phyloP scores from a whole-genome alignment of 768 basidiomycete species.

The Suillus brevipes region DNA sequence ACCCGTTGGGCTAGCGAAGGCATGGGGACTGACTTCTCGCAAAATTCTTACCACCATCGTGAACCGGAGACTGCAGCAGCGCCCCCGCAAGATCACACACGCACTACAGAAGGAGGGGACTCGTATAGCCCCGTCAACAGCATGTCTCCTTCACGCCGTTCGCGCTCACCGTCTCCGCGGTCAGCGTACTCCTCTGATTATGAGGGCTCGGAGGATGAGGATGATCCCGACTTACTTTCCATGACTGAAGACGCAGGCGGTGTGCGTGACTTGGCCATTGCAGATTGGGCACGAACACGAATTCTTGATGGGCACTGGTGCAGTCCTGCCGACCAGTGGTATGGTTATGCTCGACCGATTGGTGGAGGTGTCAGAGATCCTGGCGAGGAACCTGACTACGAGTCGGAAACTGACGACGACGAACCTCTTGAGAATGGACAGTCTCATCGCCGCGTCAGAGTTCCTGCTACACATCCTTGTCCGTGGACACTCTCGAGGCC shows the following conservation, averaged over 20 bases:
- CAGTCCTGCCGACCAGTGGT: conserved; percentile 73
- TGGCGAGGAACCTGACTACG: conserved; percentile 27
- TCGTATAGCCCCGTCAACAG: conserved; percentile 22
- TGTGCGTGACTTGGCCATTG: conserved; percentile 56
- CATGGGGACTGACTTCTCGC: conserved; percentile 33
- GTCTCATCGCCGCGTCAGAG: conserved; percentile 20
- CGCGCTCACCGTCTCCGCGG: conserved; percentile 32
- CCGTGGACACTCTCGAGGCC: conserved; percentile 53
- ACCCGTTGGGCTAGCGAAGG: conserved; percentile 42
- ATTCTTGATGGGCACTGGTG: conserved; percentile 79
- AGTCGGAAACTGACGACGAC: conserved; percentile 28
- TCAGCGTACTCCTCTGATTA: conserved; percentile 34
- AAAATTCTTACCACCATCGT: conserved; percentile 17
- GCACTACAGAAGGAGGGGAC: conserved; percentile 9
- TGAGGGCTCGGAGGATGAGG: conserved; percentile 41
- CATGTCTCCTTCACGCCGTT: conserved; percentile 30
- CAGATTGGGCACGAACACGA: conserved; percentile 69
- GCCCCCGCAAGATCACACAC: conserved; percentile 8
- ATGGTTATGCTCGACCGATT: conserved; percentile 43
- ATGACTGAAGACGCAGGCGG: conserved; percentile 48
- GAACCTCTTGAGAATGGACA: conserved; percentile 21
- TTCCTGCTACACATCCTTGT: conserved; percentile 50
- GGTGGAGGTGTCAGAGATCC: conserved; percentile 31
- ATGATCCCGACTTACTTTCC: conserved; percentile 44
- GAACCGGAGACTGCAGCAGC: conserved; percentile 5